Conservation (phyloP, 179 eudicot species). For the Nepenthes alata region DNA sequence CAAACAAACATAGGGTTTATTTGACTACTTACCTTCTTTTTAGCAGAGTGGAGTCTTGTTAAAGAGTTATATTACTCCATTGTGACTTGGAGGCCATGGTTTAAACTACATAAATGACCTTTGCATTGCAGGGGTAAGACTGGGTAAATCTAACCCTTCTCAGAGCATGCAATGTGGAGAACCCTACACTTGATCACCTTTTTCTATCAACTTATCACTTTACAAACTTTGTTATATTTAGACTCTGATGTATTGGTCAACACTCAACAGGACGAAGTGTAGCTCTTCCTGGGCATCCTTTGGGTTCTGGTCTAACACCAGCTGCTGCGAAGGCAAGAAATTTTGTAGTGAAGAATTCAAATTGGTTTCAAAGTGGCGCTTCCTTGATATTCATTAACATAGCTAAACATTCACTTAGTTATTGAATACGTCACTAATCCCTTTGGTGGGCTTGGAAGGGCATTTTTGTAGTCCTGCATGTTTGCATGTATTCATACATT, state of each 20-base stretch:
- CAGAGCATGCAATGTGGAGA: too few relatives aligned
- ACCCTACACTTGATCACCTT: too few relatives aligned
- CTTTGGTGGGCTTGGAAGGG: constrained; percentile 10
- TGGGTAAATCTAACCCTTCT: too few relatives aligned
- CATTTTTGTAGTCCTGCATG: not conserved
- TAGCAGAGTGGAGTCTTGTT: too few relatives aligned
- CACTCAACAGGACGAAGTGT: constrained; percentile 85
- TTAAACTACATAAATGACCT: too few relatives aligned
- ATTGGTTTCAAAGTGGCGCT: constrained; percentile 21
- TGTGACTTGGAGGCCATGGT: too few relatives aligned
- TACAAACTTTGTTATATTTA: too few relatives aligned
- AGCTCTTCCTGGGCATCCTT: constrained; percentile 96
- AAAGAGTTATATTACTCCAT: too few relatives aligned
- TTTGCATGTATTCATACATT: constrained; percentile 2
- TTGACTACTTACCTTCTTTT: too few relatives aligned
- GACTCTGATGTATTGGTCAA: constrained; percentile 1
- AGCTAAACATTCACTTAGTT: constrained; percentile 5
- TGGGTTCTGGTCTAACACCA: constrained; percentile 84
- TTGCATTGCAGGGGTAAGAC: too few relatives aligned
- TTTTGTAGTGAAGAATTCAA: constrained; percentile 22
- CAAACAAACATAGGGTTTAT: too few relatives aligned
- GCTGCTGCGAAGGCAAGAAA: constrained; percentile 93
- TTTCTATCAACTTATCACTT: too few relatives aligned
- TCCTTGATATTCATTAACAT: constrained; percentile 21
- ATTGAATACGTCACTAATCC: constrained; percentile 7